phyloP scores from a whole-genome alignment of 495 filamentous ascomycete species.

The Aspergillus steynii region DNA sequence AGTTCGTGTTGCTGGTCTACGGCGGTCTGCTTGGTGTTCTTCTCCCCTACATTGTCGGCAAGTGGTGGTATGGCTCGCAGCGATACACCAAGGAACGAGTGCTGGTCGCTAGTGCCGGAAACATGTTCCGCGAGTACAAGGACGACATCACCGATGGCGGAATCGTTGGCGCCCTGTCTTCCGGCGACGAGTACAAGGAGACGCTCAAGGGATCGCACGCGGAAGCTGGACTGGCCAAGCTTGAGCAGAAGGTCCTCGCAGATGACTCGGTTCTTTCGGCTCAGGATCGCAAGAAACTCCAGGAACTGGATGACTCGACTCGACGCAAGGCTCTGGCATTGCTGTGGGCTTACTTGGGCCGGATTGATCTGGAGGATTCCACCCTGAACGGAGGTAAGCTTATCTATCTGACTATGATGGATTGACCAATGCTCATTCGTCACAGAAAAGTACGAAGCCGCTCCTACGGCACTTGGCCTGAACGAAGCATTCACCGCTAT shows the following conservation, averaged over 20 bases:
- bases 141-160: constrained; percentile 78
- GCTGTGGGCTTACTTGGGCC: constrained; percentile 91
- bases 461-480: constrained; percentile 79
- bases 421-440: constrained; percentile 11
- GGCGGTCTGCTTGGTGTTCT: constrained; percentile 82
- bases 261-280: constrained; percentile 50
- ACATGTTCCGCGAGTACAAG: constrained; percentile 88
- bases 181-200: constrained; percentile 77
- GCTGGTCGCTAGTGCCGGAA: constrained; percentile 86
- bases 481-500: constrained; percentile 87
- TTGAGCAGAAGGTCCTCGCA: constrained; percentile 75
- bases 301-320: constrained; percentile 70
- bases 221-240: constrained; percentile 72
- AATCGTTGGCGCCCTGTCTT: constrained; percentile 76
- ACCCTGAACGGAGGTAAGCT: constrained; percentile 71
- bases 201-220: constrained; percentile 70
- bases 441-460: constrained; percentile 71
- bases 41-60: constrained; percentile 89
- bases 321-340: constrained; percentile 85
- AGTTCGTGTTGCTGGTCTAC: constrained; percentile 92
- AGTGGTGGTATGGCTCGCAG: constrained; percentile 98
- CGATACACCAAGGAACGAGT: constrained; percentile 88
- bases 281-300: constrained; percentile 62
- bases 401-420: neutral
- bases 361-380: constrained; percentile 73